A percentile compares a stretch with the other conserved stretches of the same genome.
phyloP scores from a whole-genome alignment of 2,329 filamentous ascomycete genomes.

The Penicillium sp. region DNA sequence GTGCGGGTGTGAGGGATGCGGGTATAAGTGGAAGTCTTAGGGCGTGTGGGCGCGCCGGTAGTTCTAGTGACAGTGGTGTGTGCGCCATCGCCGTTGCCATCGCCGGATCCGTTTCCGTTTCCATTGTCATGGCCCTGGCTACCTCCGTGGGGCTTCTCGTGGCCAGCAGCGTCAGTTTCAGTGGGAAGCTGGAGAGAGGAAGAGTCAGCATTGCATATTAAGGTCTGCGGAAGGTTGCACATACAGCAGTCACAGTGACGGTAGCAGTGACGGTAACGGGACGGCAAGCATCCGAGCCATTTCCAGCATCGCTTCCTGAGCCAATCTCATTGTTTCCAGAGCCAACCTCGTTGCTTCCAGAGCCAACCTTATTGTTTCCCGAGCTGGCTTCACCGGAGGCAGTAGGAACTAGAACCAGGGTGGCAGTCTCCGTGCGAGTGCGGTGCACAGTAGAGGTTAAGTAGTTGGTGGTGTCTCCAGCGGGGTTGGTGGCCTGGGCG shows the following conservation, averaged over 20 bases:
- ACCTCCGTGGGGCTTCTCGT: constrained; percentile 10
- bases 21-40: constrained; percentile 17
- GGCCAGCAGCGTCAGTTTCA: constrained; percentile 6
- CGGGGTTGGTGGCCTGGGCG: constrained; percentile 11
- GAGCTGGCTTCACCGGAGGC: constrained; percentile 13
- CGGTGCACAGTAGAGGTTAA: constrained; percentile 29
- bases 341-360: background rate
- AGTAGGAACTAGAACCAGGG: constrained; percentile 22
- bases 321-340: background rate
- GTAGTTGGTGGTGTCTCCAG: constrained; percentile 4
- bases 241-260: constrained; percentile 36
- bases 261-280: constrained; percentile 35
- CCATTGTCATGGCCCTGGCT: background rate
- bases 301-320: background rate
- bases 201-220: background rate
- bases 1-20: constrained; percentile 10
- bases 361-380: background rate
- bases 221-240: constrained; percentile 8
- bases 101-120: constrained; percentile 1
- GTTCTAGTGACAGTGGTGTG: background rate
- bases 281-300: constrained; percentile 13
- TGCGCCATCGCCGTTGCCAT: constrained; percentile 1
- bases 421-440: constrained; percentile 33
- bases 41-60: constrained; percentile 5
- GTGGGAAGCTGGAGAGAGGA: constrained; percentile 5